Percentiles rank a stretch among this genome's conserved stretches.
Conservation (phyloP, 1,139 yeast species). For the Torulaspora globosa region DNA sequence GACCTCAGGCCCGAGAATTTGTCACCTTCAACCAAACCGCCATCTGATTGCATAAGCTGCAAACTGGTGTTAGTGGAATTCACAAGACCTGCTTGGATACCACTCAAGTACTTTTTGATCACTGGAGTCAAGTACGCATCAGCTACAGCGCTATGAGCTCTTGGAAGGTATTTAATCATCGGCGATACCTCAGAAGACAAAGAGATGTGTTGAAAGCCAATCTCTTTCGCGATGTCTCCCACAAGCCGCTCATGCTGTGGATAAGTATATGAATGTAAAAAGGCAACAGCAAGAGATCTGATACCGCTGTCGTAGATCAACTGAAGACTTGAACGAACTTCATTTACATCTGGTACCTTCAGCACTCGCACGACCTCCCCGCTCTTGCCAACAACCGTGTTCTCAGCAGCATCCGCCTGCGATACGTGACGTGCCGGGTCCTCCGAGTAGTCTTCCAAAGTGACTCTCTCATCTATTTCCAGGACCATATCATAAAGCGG, state of each 20-base stretch:
- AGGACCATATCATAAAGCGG: constrained; percentile 60
- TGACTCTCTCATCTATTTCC: constrained; percentile 68
- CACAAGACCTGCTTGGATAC: constrained; percentile 58
- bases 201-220: constrained; percentile 62
- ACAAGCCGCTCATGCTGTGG: constrained; percentile 60
- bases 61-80: constrained; percentile 43
- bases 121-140: constrained; percentile 79
- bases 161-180: constrained; percentile 65
- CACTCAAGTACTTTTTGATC: constrained; percentile 54
- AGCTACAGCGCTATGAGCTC: constrained; percentile 70
- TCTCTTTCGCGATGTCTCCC: constrained; percentile 52
- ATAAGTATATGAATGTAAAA: constrained; percentile 66
- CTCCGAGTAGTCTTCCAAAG: constrained; percentile 62
- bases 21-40: constrained; percentile 50
- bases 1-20: constrained; percentile 52
- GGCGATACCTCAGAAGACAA: constrained; percentile 65
- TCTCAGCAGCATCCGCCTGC: constrained; percentile 31
- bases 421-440: constrained; percentile 44
- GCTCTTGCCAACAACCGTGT: constrained; percentile 50
- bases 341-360: constrained; percentile 44
- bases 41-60: constrained; percentile 60
- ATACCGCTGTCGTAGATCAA: constrained; percentile 52
- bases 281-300: constrained; percentile 61
- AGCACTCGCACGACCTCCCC: constrained; percentile 61
- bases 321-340: constrained; percentile 42